phyloP scores from a whole-genome alignment of 2,329 filamentous ascomycete species.

The Leptographium flavum region DNA sequence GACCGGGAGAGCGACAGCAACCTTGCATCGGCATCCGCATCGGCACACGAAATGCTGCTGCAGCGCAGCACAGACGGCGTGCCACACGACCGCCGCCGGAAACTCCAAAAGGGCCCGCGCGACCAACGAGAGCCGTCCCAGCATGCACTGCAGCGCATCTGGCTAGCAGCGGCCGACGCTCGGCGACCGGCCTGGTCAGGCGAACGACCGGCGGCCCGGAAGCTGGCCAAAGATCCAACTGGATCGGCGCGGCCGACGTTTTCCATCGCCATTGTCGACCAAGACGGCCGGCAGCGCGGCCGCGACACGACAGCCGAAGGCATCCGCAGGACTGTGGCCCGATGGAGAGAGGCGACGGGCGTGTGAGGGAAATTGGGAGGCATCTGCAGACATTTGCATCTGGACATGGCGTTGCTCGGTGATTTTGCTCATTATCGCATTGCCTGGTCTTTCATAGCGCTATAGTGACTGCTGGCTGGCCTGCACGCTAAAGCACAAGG shows the following conservation, averaged over 20 bases:
- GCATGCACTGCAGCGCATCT: constrained; percentile 4
- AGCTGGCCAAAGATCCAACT: constrained; percentile 13
- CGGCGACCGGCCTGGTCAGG: constrained; percentile 10
- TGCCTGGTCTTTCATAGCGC: no score
- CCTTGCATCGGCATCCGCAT: constrained; percentile 4
- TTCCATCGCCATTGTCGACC: constrained; percentile 7
- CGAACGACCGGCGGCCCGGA: constrained; percentile 8
- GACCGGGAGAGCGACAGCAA: neutral
- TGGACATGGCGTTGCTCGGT: neutral
- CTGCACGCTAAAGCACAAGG: neutral
- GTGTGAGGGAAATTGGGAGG: constrained; percentile 3
- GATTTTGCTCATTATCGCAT: no score
- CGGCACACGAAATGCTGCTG: constrained; percentile 7
- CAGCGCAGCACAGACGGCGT: neutral
- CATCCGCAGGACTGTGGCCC: constrained; percentile 8
- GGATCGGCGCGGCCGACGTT: constrained; percentile 11
- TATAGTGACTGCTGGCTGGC: neutral
- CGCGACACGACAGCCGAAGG: neutral
- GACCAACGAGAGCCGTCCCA: neutral
- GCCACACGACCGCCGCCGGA: no score
- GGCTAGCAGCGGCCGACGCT: constrained; percentile 17
- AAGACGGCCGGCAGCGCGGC: neutral
- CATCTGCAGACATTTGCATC: neutral
- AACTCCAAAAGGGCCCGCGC: neutral
- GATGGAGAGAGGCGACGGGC: constrained; percentile 7